Evolutionary conservation across 306 rosid genomes (phyloP), one percentile per base, ranked within the genome.

Genomic region (Clitoria ternatea): DNA sequence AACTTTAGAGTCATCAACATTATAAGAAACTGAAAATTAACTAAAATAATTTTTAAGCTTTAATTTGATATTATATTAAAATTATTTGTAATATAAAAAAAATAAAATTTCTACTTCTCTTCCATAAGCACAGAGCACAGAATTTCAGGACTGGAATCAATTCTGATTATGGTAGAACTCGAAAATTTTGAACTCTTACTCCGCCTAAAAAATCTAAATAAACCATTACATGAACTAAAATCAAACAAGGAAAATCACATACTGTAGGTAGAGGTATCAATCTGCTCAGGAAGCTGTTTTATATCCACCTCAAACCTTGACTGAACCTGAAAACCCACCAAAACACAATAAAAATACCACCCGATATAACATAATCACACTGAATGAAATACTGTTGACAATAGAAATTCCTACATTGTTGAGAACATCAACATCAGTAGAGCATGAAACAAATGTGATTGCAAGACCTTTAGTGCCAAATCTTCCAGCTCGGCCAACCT

Each of bases 401-500:
- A n/a, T 71, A 22, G 10, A 2, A 47, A 40, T 13, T n/a, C 0
- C 11, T 90, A 94, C 99, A 87, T 94, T 89, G 63, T 94, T 94
- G 47, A 94, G 99, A 71, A 94, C 97, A 61, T 89, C 96, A 7
- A 91, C 89, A 70, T 94, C 99, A 8, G 95, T 71, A 40, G 96
- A 84, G 39, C 96, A 95, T 17, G 99, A 91, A 48, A 95, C 97
- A 66, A 95, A 95, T 40, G 99, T 95, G 60, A 95, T 95, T 14
- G 99, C 99, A 76, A 95, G 97, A 57, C 99, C 99, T 75, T 95
- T 95, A 66, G 99, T 95, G 20, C 99, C 99, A 40, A 95, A 95
- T 74, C 99, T 83, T 61, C 99, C 99, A 80, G 99, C 99, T 78
- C 97, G 88, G 6, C 99, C 99, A 39, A 95, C 99, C 99, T 95